A percentile compares a stretch with the other conserved stretches of the same genome.
phyloP scores from a whole-genome alignment of 768 basidiomycete genomes.

The Amanita jacksonii region DNA sequence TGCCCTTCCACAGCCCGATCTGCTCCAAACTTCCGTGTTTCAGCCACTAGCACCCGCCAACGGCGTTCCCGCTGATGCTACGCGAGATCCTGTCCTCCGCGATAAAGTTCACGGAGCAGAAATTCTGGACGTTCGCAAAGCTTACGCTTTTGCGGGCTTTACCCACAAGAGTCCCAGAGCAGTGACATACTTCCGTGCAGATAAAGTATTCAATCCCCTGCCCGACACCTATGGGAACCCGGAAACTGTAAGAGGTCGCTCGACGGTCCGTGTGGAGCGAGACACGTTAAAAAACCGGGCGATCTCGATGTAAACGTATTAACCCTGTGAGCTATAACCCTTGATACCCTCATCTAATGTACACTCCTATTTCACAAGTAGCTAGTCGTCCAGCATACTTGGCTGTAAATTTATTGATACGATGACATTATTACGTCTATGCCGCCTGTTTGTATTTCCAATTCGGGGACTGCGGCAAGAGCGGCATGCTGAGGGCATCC shows the following conservation, averaged over 20 bases:
- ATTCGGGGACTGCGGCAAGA: not conserved
- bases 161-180: conserved; percentile 83
- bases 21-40: conserved; percentile 25
- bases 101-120: conserved; percentile 80
- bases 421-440: too few species aligned
- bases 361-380: not conserved
- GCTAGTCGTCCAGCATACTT: not conserved
- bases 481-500: not conserved
- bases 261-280: conserved; percentile 50
- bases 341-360: not conserved
- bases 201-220: conserved; percentile 57
- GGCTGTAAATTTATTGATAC: too few species aligned
- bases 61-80: conserved; percentile 74
- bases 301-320: conserved; percentile 68
- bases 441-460: too few species aligned
- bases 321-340: conserved; percentile 15
- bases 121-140: conserved; percentile 86
- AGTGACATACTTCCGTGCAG: conserved; percentile 67
- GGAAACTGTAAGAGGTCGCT: conserved; percentile 52
- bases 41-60: conserved; percentile 87
- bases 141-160: conserved; percentile 84
- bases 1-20: conserved; percentile 11
- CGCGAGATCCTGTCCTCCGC: conserved; percentile 81
- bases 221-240: conserved; percentile 40
- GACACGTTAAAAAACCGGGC: conserved; percentile 67